phyloP scores from a whole-genome alignment of 2,329 filamentous ascomycete genomes.

The Teratosphaeriaceae sp. region DNA sequence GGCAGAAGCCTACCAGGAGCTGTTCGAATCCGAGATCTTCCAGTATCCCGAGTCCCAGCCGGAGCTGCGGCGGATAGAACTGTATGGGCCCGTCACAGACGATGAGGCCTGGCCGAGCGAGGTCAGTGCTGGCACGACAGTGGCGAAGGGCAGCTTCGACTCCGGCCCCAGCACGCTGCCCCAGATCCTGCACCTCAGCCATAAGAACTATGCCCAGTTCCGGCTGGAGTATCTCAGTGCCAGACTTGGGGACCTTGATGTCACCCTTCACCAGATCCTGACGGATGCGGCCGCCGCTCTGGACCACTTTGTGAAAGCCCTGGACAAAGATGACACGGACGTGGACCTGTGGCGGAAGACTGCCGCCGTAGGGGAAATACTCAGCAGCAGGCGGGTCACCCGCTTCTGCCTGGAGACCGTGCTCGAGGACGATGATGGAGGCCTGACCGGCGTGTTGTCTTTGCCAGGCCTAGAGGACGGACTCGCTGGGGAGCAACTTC shows the following conservation, averaged over 20 bases:
- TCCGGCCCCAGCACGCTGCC: slow-evolving; percentile 72
- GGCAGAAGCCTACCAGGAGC: slow-evolving; percentile 68
- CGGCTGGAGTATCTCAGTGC: slow-evolving; percentile 55
- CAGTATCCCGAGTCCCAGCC: slow-evolving; percentile 80
- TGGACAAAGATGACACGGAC: slow-evolving; percentile 60
- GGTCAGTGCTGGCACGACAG: slow-evolving; percentile 32
- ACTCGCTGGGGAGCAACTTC: slow-evolving; percentile 47
- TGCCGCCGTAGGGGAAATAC: slow-evolving; percentile 50
- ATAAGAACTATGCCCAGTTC: slow-evolving; percentile 95
- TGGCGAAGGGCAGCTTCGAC: slow-evolving; percentile 54
- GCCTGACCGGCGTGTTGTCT: slow-evolving; percentile 46
- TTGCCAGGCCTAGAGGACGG: slow-evolving; percentile 54
- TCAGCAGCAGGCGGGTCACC: slow-evolving; percentile 52
- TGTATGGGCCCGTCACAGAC: slow-evolving; percentile 40
- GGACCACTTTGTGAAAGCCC: slow-evolving; percentile 52
- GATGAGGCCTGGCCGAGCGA: slow-evolving; percentile 30
- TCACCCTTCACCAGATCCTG: slow-evolving; percentile 23
- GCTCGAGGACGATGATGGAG: slow-evolving; percentile 54
- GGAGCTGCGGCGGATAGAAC: slow-evolving; percentile 68
- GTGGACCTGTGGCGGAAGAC: slow-evolving; percentile 58
- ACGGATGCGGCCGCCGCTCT: slow-evolving; percentile 40
- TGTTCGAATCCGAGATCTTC: slow-evolving; percentile 93
- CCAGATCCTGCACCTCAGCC: slow-evolving; percentile 84
- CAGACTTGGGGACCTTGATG: slow-evolving; percentile 18
- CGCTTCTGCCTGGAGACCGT: slow-evolving; percentile 59